These are phyloP conservation scores for Dendrobium chrysotoxum DNA, from an alignment of 106 monocot species.

Conservation along the genomic window DNA sequence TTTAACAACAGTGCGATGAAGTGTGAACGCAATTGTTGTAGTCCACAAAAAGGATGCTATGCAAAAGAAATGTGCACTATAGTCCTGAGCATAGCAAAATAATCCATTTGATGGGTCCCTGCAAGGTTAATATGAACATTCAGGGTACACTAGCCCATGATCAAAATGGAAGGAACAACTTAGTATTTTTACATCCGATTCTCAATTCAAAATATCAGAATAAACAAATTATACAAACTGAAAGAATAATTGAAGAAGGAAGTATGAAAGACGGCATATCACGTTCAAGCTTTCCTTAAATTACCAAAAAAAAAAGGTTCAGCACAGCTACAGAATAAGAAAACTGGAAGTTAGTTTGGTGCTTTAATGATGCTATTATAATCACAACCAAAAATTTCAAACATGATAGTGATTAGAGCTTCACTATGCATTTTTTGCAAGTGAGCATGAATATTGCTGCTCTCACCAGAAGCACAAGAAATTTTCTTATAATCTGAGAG, in stretches of 20 bases:
- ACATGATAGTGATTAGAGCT: no score
- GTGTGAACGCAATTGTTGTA: conserved; percentile 97
- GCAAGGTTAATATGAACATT: conserved; percentile 14
- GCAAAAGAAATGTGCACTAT: conserved; percentile 95
- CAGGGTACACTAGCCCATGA: background rate
- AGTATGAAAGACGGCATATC: background rate
- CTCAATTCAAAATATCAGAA: background rate
- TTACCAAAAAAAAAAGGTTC: background rate
- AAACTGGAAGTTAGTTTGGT: background rate
- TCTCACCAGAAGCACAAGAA: no score
- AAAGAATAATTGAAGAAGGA: background rate
- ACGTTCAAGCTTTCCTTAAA: background rate
- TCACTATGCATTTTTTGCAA: no score
- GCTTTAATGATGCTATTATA: background rate
- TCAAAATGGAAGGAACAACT: background rate
- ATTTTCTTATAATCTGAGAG: no score
- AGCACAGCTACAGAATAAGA: no score
- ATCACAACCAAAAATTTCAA: background rate
- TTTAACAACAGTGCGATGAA: conserved; percentile 97
- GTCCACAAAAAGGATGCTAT: conserved; percentile 98
- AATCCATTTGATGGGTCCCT: conserved; percentile 90
- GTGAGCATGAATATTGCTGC: no score
- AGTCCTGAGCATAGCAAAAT: conserved; percentile 85
- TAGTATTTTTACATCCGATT: background rate
- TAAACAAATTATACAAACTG: background rate